Conservation (phyloP, 495 filamentous ascomycete species). For the Aspergillus nanangensis region DNA sequence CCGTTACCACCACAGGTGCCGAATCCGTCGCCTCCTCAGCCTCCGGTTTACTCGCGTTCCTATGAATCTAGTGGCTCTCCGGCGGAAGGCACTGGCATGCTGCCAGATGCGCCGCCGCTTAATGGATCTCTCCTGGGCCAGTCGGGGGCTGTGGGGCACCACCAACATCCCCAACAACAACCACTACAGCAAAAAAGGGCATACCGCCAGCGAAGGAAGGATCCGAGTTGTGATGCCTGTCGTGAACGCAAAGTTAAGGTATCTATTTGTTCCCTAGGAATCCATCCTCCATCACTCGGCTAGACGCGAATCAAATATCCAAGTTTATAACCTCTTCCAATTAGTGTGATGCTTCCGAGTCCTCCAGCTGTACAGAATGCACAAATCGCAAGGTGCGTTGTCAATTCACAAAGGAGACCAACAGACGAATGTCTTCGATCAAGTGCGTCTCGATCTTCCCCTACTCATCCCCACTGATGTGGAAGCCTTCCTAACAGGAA, state of each 20-base stretch:
- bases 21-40: constrained; percentile 16
- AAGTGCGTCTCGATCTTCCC: constrained; percentile 52
- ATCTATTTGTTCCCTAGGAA: no score
- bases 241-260: constrained; percentile 96
- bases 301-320: background rate
- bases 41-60: constrained; percentile 33
- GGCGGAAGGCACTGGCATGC: constrained; percentile 24
- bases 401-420: constrained; percentile 98
- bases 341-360: constrained; percentile 93
- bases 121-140: constrained; percentile 33
- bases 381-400: constrained; percentile 92
- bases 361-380: constrained; percentile 92
- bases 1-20: constrained; percentile 28
- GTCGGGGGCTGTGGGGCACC: constrained; percentile 40
- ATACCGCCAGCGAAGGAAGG: constrained; percentile 90
- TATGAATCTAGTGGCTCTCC: constrained; percentile 45
- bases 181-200: constrained; percentile 75
- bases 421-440: constrained; percentile 97
- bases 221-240: constrained; percentile 97
- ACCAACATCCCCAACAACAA: constrained; percentile 48
- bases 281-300: no score
- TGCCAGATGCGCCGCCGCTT: constrained; percentile 31
- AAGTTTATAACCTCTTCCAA: background rate
- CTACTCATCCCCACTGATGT: constrained; percentile 3
- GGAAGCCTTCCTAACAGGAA: constrained; percentile 14